phyloP scores from a whole-genome alignment of 2,329 filamentous ascomycete genomes.

The Claviceps fusiformis region DNA sequence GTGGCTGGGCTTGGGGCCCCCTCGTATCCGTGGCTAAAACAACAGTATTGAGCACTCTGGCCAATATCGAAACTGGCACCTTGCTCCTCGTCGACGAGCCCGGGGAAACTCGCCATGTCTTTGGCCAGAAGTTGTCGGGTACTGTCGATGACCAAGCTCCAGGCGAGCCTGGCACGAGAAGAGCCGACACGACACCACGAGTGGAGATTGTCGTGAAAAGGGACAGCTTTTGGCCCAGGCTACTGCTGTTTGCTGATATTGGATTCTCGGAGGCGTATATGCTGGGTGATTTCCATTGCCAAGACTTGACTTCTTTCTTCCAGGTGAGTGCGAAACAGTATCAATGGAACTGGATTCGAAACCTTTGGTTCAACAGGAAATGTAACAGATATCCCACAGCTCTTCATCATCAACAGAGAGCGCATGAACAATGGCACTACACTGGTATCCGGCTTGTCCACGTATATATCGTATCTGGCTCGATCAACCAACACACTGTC shows the following conservation, averaged over 20 bases:
- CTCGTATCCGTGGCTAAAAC: slow-evolving; percentile 32
- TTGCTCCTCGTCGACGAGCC: slow-evolving; percentile 34
- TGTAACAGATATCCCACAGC: slow-evolving; percentile 22
- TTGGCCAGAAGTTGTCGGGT: slow-evolving; percentile 30
- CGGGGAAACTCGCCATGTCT: slow-evolving; percentile 25
- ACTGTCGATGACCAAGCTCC: slow-evolving; percentile 23
- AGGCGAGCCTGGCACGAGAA: slow-evolving; percentile 20
- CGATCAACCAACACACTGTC: slow-evolving; percentile 42
- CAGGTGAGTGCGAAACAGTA: slow-evolving; percentile 28
- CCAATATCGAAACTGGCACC: slow-evolving; percentile 33
- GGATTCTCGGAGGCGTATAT: slow-evolving; percentile 63
- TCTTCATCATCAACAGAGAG: slow-evolving; percentile 58
- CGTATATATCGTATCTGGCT: slow-evolving; percentile 43
- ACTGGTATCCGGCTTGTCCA: slow-evolving; percentile 43
- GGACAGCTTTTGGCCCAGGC: slow-evolving; percentile 56
- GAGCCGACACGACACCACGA: slow-evolving; percentile 21
- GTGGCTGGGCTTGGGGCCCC: slow-evolving; percentile 33
- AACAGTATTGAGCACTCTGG: slow-evolving; percentile 30
- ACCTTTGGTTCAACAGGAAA: neutral
- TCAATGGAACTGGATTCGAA: neutral
- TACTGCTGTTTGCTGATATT: slow-evolving; percentile 61
- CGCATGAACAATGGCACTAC: slow-evolving; percentile 52
- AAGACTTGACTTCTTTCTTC: slow-evolving; percentile 55
- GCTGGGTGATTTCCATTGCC: slow-evolving; percentile 55
- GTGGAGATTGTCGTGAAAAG: slow-evolving; percentile 47